Conservation (phyloP, 257 asterid genomes). For the Leonotis leonurus region DNA sequence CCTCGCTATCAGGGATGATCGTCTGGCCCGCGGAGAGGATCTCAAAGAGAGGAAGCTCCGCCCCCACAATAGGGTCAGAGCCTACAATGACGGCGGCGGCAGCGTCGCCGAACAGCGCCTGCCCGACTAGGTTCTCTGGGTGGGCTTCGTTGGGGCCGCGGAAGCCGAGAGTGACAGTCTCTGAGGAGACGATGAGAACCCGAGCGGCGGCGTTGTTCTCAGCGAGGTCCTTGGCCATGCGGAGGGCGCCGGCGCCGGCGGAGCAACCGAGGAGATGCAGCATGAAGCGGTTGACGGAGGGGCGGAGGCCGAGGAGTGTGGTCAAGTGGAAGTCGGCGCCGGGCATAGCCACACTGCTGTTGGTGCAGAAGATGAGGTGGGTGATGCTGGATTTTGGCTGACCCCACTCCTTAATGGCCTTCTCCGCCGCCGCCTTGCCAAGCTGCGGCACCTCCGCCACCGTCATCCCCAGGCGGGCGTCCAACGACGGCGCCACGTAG, state of each 20-base stretch:
- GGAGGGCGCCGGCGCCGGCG: slow-evolving; percentile 62
- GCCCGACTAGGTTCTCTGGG: slow-evolving; percentile 45
- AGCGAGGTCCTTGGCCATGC: slow-evolving; percentile 61
- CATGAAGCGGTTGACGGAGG: slow-evolving; percentile 57
- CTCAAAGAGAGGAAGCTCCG: slow-evolving; percentile 49
- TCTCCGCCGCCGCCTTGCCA: slow-evolving; percentile 65
- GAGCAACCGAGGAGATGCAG: slow-evolving; percentile 70
- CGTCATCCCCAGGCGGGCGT: slow-evolving; percentile 54
- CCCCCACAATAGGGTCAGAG: slow-evolving; percentile 6
- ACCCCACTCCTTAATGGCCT: slow-evolving; percentile 73
- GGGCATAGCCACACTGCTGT: slow-evolving; percentile 73
- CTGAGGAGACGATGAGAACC: slow-evolving; percentile 46
- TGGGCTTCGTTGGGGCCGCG: slow-evolving; percentile 53
- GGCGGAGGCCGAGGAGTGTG: slow-evolving; percentile 59
- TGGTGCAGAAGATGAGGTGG: slow-evolving; percentile 62
- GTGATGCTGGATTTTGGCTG: slow-evolving; percentile 63
- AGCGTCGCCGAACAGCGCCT: slow-evolving; percentile 53
- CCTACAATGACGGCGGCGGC: slow-evolving; percentile 52
- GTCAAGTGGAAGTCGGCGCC: slow-evolving; percentile 72
- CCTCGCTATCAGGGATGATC: background rate
- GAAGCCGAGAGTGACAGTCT: slow-evolving; percentile 44
- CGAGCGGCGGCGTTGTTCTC: slow-evolving; percentile 60
- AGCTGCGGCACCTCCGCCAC: slow-evolving; percentile 63
- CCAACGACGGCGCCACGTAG: slow-evolving; percentile 54
- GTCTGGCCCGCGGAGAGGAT: slow-evolving; percentile 40